Conservation (phyloP, 768 basidiomycete genomes). For the Suillus luteus region DNA sequence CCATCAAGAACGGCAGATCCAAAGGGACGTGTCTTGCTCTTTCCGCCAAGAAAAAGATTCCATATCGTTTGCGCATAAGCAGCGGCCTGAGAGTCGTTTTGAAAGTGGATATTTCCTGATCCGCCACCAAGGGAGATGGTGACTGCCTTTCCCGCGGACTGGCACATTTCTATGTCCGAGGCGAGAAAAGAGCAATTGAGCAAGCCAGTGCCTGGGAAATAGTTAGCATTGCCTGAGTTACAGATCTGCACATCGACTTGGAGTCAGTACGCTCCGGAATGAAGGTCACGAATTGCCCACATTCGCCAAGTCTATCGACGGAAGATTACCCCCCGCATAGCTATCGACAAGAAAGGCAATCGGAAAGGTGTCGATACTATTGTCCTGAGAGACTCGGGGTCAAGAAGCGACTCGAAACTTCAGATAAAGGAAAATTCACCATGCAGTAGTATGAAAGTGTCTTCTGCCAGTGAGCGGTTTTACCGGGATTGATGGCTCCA, state of each 20-base stretch:
- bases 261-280: background rate
- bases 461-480: conserved; percentile 36
- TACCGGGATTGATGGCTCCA: conserved; percentile 47
- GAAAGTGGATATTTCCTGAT: conserved; percentile 61
- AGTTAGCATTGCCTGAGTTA: conserved; percentile 53
- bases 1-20: conserved; percentile 73
- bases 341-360: conserved; percentile 63
- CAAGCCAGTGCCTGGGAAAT: conserved; percentile 67
- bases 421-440: conserved; percentile 11
- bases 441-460: conserved; percentile 35
- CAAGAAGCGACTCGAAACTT: background rate
- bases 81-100: conserved; percentile 55
- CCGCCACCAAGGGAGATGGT: conserved; percentile 63
- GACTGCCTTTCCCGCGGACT: conserved; percentile 59
- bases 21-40: conserved; percentile 64
- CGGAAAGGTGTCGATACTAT: conserved; percentile 58
- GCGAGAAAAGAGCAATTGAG: conserved; percentile 64
- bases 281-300: conserved; percentile 31
- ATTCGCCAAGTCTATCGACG: conserved; percentile 62
- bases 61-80: conserved; percentile 69
- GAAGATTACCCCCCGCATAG: conserved; percentile 57
- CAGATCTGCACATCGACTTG: conserved; percentile 48
- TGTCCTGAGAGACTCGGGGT: conserved; percentile 40
- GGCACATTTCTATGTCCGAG: conserved; percentile 63
- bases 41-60: conserved; percentile 67